Conservation (phyloP, 345 rosid species). For the Rubroshorea leprosula region DNA sequence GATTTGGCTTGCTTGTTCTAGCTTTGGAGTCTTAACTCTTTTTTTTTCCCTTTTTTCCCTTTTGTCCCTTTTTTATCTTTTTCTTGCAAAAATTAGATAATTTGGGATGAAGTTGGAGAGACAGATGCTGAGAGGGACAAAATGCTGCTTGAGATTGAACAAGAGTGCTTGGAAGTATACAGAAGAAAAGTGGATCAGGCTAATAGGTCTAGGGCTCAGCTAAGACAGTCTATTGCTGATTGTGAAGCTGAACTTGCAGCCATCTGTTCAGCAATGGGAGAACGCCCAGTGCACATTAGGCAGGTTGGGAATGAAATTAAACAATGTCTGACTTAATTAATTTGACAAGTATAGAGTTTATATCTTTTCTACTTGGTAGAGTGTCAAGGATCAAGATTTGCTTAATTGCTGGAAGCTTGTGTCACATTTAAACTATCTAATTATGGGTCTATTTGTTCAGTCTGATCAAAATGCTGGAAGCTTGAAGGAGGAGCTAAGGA, state of each 20-base stretch:
- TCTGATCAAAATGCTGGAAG: constrained; percentile 68
- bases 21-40: background rate
- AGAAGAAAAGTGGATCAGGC: constrained; percentile 91
- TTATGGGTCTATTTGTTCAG: constrained; percentile 29
- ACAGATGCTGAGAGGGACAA: constrained; percentile 71
- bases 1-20: constrained; percentile 6
- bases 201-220: constrained; percentile 72
- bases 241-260: constrained; percentile 89
- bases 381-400: background rate
- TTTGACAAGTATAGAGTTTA: background rate
- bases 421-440: constrained; percentile 10
- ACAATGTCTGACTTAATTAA: background rate
- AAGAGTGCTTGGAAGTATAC: constrained; percentile 90
- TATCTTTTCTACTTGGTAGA: no score
- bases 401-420: no score
- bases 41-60: background rate
- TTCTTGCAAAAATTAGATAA: constrained; percentile 40
- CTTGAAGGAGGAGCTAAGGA: constrained; percentile 77
- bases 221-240: constrained; percentile 81
- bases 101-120: constrained; percentile 99
- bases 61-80: background rate
- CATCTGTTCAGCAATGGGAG: constrained; percentile 86
- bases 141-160: constrained; percentile 89
- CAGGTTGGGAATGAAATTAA: constrained; percentile 43
- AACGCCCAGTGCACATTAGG: constrained; percentile 80